These are phyloP conservation scores for Exophiala phaeomuriformis DNA, from an alignment of 2,329 filamentous ascomycete species.

Conservation along the genomic window DNA sequence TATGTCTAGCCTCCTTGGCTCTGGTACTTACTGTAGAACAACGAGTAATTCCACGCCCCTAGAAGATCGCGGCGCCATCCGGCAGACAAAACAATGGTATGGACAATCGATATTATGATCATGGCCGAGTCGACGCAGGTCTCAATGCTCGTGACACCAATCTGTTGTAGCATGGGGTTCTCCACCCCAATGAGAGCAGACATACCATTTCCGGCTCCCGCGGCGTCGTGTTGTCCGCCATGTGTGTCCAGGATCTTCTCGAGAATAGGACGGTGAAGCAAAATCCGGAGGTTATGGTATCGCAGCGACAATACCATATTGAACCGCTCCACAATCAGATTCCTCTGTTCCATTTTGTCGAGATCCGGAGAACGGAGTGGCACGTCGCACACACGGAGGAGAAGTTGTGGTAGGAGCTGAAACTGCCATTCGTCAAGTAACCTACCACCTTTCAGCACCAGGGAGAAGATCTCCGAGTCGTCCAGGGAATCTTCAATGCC, in stretches of 20 bases:
- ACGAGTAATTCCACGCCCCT: constrained; percentile 32
- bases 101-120: constrained; percentile 28
- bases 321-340: constrained; percentile 18
- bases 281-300: constrained; percentile 38
- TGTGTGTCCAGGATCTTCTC: constrained; percentile 33
- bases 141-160: constrained; percentile 32
- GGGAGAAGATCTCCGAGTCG: not conserved
- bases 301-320: constrained; percentile 36
- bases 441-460: too few relatives aligned
- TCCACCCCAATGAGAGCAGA: constrained; percentile 13
- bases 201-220: too few relatives aligned
- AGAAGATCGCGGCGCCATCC: constrained; percentile 27
- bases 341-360: too few relatives aligned
- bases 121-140: constrained; percentile 32
- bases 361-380: not conserved
- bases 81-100: constrained; percentile 20
- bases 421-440: too few relatives aligned
- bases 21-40: constrained; percentile 31
- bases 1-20: not conserved
- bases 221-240: too few relatives aligned
- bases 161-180: constrained; percentile 29
- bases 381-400: not conserved
- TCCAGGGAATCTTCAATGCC: not conserved
- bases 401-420: not conserved
- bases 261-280: constrained; percentile 39